Percentiles rank a stretch among this genome's conserved stretches.
phyloP scores from a whole-genome alignment of 2,329 filamentous ascomycete species.

The Lachnellula arida region DNA sequence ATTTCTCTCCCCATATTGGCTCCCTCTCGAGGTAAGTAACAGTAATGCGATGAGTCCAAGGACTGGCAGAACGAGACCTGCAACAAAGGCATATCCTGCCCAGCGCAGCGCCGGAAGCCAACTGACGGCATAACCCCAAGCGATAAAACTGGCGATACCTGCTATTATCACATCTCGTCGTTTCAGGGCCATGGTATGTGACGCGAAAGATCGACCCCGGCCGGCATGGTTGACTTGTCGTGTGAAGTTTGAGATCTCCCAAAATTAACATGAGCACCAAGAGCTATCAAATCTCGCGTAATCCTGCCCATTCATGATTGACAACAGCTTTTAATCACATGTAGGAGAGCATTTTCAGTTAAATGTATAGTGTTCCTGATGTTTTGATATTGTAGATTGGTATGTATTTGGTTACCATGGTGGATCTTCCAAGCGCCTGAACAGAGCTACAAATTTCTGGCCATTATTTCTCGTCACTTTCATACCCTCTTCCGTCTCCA shows the following conservation, averaged over 20 bases:
- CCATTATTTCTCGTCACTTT: conserved; percentile 91
- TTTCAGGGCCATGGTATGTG: conserved; percentile 60
- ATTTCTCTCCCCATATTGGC: conserved; percentile 37
- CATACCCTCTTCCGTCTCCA: conserved; percentile 93
- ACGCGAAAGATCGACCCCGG: conserved; percentile 22
- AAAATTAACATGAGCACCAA: neutral
- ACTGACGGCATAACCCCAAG: conserved; percentile 81
- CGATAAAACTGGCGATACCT: conserved; percentile 67
- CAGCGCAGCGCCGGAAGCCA: conserved; percentile 81
- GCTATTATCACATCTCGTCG: conserved; percentile 67
- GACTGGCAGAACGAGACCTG: conserved; percentile 56
- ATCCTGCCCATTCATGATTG: neutral
- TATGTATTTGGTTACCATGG: conserved; percentile 47
- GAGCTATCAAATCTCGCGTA: conserved; percentile 6
- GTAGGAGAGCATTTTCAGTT: neutral
- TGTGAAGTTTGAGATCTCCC: conserved; percentile 4
- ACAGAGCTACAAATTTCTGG: conserved; percentile 86
- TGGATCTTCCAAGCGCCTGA: conserved; percentile 61
- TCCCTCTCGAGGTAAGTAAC: conserved; percentile 55
- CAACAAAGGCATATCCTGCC: conserved; percentile 76
- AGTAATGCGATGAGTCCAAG: conserved; percentile 54
- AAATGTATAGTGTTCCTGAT: neutral
- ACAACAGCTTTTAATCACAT: neutral
- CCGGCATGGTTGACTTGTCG: conserved; percentile 28
- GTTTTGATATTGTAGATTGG: neutral